Percentiles rank a stretch among this genome's conserved stretches.
Evolutionary conservation across 352 stramenopile genomes (phyloP).

Genomic region (Phytophthora capsici): DNA sequence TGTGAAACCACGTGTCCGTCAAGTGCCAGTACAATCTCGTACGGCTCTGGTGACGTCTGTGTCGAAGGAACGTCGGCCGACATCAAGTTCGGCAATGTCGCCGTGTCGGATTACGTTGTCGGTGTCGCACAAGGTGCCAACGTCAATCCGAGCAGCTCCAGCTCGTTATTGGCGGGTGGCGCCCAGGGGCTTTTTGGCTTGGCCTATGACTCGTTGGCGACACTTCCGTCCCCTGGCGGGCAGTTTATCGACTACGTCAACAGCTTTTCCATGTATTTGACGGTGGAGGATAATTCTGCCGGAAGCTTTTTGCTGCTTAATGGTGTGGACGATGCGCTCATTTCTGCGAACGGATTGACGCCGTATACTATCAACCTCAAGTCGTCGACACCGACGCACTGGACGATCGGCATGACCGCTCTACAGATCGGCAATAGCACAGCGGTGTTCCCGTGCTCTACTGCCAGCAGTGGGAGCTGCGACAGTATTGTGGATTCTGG

Average conservation of each 20-base stretch:
- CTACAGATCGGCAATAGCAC: conserved; percentile 56
- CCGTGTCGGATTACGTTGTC: conserved; percentile 57
- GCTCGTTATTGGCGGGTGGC: conserved; percentile 47
- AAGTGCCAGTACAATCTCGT: conserved; percentile 51
- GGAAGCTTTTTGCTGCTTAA: conserved; percentile 79
- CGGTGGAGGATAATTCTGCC: conserved; percentile 40
- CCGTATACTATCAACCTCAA: conserved; percentile 59
- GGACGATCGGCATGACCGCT: conserved; percentile 73
- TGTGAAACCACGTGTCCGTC: conserved; percentile 57
- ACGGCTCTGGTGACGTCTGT: conserved; percentile 73
- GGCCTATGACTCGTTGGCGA: conserved; percentile 59
- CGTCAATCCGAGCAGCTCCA: conserved; percentile 47
- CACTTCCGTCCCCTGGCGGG: conserved; percentile 48
- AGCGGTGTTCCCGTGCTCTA: conserved; percentile 51
- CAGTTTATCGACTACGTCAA: conserved; percentile 69
- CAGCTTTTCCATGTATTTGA: conserved; percentile 77
- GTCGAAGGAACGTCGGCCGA: conserved; percentile 46
- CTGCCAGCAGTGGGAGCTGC: conserved; percentile 29
- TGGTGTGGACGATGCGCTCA: conserved; percentile 64
- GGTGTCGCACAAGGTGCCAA: conserved; percentile 60
- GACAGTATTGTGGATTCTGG: conserved; percentile 71
- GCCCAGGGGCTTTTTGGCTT: conserved; percentile 73
- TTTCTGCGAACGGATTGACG: conserved; percentile 50
- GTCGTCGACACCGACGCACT: conserved; percentile 51
- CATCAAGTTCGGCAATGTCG: conserved; percentile 57